Evolutionary conservation across 1,284 basidiomycete species (phyloP).

Genomic region (Ganoderma leucocontextum): DNA sequence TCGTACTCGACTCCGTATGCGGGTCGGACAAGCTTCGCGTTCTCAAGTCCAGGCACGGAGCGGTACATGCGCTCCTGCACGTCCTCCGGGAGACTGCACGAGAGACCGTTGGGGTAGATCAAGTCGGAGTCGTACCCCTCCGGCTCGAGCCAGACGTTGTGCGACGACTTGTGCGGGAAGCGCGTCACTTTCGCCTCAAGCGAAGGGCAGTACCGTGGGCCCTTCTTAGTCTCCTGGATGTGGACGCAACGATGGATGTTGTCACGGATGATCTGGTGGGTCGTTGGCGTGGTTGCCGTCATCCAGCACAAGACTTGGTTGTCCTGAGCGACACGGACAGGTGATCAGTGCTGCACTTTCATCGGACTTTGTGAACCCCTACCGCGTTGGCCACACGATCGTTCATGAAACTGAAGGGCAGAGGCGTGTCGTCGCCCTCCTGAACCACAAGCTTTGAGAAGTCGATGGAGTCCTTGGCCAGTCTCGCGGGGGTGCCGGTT

Average conservation of each 20-base stretch:
- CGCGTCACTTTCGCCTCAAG: constrained; percentile 88
- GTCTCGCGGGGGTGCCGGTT: constrained; percentile 89
- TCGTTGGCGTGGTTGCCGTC: constrained; percentile 76
- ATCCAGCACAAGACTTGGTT: constrained; percentile 80
- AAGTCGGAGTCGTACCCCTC: constrained; percentile 90
- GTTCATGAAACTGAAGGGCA: constrained; percentile 64
- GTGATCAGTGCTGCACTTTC: background rate
- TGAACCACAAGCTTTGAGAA: constrained; percentile 68
- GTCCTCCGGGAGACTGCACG: constrained; percentile 87
- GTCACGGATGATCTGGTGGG: constrained; percentile 77
- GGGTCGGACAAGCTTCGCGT: constrained; percentile 81
- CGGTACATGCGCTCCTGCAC: constrained; percentile 82
- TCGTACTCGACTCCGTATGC: constrained; percentile 96
- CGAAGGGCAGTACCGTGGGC: constrained; percentile 91
- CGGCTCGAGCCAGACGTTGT: constrained; percentile 90
- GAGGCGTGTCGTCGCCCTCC: constrained; percentile 65
- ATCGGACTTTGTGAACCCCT: constrained; percentile 15
- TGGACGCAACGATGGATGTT: constrained; percentile 84
- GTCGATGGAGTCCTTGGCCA: constrained; percentile 76
- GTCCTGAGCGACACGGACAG: constrained; percentile 48
- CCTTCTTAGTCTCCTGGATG: constrained; percentile 88
- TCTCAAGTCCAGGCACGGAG: constrained; percentile 85
- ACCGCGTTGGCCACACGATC: constrained; percentile 51
- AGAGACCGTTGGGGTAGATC: constrained; percentile 91
- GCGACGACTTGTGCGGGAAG: constrained; percentile 76